Conservation (phyloP, 805 yeast species). For the Hagleromyces aurorensis region DNA sequence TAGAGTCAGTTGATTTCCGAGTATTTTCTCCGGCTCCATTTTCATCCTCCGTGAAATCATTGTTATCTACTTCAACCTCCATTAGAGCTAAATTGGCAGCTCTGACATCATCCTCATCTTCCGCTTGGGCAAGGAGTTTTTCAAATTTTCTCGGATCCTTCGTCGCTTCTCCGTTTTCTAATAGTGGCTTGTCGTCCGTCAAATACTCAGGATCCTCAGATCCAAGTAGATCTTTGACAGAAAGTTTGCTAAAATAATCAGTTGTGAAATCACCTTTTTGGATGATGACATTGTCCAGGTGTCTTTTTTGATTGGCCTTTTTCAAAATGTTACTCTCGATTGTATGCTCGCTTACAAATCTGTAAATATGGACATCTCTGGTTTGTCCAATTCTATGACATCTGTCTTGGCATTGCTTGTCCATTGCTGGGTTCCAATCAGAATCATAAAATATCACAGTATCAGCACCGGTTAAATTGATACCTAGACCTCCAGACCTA, state of each 20-base stretch:
- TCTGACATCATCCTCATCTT: conserved; percentile 82
- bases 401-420: conserved; percentile 97
- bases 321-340: conserved; percentile 90
- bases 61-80: conserved; percentile 76
- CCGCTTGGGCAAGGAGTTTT: conserved; percentile 78
- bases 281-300: conserved; percentile 87
- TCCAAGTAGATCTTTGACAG: conserved; percentile 79
- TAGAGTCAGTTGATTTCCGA: conserved; percentile 5
- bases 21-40: conserved; percentile 7
- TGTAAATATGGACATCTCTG: conserved; percentile 92
- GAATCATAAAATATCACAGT: conserved; percentile 97
- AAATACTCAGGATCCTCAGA: conserved; percentile 31
- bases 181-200: conserved; percentile 35
- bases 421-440: conserved; percentile 99
- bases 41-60: conserved; percentile 61
- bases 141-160: conserved; percentile 39
- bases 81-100: conserved; percentile 88
- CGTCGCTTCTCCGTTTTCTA: conserved; percentile 28
- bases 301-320: conserved; percentile 91
- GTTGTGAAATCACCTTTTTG: conserved; percentile 98
- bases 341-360: conserved; percentile 93
- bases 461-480: conserved; percentile 96
- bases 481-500: conserved; percentile 97
- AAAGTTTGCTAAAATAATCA: conserved; percentile 82
- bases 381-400: conserved; percentile 99